phyloP scores from a whole-genome alignment of 2,329 filamentous ascomycete genomes.

The Arthrobotrys musiformis region DNA sequence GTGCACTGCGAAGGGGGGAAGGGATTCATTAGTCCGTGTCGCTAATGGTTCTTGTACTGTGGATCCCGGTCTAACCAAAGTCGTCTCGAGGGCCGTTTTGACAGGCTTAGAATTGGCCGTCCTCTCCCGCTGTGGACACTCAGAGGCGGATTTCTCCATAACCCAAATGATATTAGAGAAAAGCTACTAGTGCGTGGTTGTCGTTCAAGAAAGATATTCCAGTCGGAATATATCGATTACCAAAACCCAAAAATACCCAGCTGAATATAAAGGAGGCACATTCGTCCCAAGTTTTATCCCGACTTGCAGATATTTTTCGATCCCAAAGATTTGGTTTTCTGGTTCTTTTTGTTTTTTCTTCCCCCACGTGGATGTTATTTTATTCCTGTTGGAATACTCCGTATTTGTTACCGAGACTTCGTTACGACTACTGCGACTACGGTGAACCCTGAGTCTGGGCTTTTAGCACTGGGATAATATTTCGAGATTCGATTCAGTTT shows the following conservation, averaged over 20 bases:
- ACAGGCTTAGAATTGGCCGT: conserved; percentile 27
- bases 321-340: conserved; percentile 23
- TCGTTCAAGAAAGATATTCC: neutral
- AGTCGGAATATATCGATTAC: conserved; percentile 16
- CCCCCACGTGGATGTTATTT: conserved; percentile 11
- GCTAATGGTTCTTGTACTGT: conserved; percentile 26
- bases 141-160: conserved; percentile 14
- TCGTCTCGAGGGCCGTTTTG: conserved; percentile 29
- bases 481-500: neutral
- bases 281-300: conserved; percentile 5
- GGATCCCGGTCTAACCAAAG: conserved; percentile 31
- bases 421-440: conserved; percentile 4
- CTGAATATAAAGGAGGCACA: conserved; percentile 39
- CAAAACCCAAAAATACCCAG: neutral
- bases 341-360: neutral
- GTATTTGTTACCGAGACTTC: neutral
- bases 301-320: conserved; percentile 19
- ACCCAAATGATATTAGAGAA: neutral
- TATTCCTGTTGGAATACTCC: conserved; percentile 5
- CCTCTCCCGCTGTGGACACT: conserved; percentile 16
- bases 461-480: neutral
- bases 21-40: neutral
- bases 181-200: neutral
- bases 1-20: conserved; percentile 22
- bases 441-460: conserved; percentile 11